Evolutionary conservation across 148 eudicot genomes (phyloP).

Genomic region (Polygonum maritimum): DNA sequence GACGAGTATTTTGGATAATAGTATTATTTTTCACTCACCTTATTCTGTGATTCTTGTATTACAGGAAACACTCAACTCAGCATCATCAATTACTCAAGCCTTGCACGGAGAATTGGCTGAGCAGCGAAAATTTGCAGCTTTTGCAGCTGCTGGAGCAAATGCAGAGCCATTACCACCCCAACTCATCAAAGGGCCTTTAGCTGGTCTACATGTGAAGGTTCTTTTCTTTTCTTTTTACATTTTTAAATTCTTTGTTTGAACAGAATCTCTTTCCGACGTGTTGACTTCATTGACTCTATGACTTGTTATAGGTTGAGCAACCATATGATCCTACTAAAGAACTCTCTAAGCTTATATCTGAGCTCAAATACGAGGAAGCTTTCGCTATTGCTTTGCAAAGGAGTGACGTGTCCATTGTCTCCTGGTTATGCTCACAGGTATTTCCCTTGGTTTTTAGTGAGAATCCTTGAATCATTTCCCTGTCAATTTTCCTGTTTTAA

Average conservation of each 20-base stretch:
- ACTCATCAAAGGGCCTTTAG: constrained; percentile 71
- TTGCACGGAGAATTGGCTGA: constrained; percentile 76
- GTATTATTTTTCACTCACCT: background rate
- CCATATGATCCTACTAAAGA: constrained; percentile 81
- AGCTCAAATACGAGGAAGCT: constrained; percentile 84
- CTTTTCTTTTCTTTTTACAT: background rate
- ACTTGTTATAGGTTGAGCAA: constrained; percentile 57
- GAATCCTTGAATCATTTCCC: too few relatives aligned
- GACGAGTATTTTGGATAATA: background rate
- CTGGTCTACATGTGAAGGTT: constrained; percentile 79
- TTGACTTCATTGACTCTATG: background rate
- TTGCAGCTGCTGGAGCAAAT: constrained; percentile 69
- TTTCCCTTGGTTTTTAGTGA: background rate
- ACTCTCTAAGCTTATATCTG: constrained; percentile 68
- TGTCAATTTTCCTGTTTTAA: too few relatives aligned
- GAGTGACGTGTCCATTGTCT: constrained; percentile 81
- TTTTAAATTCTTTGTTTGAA: background rate
- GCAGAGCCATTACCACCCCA: constrained; percentile 44
- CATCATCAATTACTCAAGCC: constrained; percentile 66
- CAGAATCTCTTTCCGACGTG: too few relatives aligned
- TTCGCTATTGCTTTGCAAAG: constrained; percentile 85
- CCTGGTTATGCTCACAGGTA: constrained; percentile 99
- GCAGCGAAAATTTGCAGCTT: constrained; percentile 75
- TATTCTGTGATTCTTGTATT: background rate
- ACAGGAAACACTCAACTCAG: constrained; percentile 82